phyloP scores from a whole-genome alignment of 164 flowering plant species.

The Vitis cinerea region DNA sequence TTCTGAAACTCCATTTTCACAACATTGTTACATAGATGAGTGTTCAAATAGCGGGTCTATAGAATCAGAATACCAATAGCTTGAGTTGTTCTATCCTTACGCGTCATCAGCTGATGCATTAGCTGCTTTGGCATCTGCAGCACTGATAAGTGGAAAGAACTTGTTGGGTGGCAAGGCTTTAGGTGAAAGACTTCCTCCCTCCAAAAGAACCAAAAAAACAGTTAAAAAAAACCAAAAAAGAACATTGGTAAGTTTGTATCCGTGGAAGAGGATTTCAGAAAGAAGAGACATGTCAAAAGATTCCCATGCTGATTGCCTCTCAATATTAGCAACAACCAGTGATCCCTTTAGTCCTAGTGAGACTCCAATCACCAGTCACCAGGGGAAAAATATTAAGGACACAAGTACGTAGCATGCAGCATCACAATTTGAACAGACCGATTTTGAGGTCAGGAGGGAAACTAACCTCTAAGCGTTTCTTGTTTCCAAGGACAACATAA shows the following conservation, averaged over 20 bases:
- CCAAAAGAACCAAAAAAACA: background rate
- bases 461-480: constrained; percentile 28
- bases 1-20: too few species aligned
- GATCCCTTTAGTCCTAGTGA: too few species aligned
- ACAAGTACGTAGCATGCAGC: background rate
- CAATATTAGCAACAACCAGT: too few species aligned
- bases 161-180: constrained; percentile 21
- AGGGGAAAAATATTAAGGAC: too few species aligned
- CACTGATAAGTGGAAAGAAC: constrained; percentile 32
- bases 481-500: constrained; percentile 32
- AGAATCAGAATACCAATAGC: background rate
- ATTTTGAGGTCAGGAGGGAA: too few species aligned
- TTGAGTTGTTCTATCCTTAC: constrained; percentile 21
- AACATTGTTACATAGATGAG: too few species aligned
- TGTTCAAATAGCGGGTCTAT: too few species aligned
- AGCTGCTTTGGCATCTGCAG: constrained; percentile 32
- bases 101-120: constrained; percentile 28
- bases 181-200: constrained; percentile 44
- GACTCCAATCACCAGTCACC: too few species aligned
- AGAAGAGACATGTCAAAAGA: too few species aligned
- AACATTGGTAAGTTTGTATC: background rate
- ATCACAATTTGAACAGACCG: background rate
- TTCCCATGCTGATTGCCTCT: too few species aligned
- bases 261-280: too few species aligned
- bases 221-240: background rate